Base-by-base conservation (phyloP, 192 early-diverging fungal species). In the Rhizoclosmatium sp. region DNA sequence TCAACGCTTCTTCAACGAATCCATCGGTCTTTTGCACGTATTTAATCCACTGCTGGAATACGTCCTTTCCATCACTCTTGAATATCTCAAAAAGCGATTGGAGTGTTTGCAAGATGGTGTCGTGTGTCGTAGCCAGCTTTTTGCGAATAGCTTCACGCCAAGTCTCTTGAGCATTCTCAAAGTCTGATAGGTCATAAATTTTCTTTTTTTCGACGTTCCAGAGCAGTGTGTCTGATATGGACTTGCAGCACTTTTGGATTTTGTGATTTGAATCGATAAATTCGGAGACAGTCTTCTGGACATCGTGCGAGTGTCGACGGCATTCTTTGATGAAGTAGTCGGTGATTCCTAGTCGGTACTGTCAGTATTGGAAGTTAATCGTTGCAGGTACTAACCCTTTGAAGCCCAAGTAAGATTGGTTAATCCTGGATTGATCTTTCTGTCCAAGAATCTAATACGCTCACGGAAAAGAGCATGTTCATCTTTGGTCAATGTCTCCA, bases 271-370 rank as follows among this genome's bases (percentile, higher is more conserved):
- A 80, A 21, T 84, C 82, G 16, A 87, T 81, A 72, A 89, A 91
- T 59, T 90, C 88, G 1, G 81, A 68, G 1, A 91, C 90, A n/a
- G 82, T 89, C 66, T 85, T 85, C 65, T 89, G 90, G 12, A 91
- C 85, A 59, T 91, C 90, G 65, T 86, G 83, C 1, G 85, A 84
- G 71, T 89, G 85, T 14, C 88, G 76, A 21, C 89, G 82, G 69
- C 90, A 91, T 78, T 91, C 90, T 75, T 91, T 91, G 51, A 91
- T 83, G 59, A 91, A 91, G 65, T 88, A 91, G 48, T 91, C 90
- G 23, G 90, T 88, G 68, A 91, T 88, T 69, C 90, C 89, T 68
- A 1, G 21, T 12, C 16, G 5, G 16, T 16, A 0, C 0, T 54
- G 51, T 54, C 51, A 54, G 51, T 54, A 54, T 12, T 54, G 0